phyloP scores from a whole-genome alignment of 805 yeast species.

The Wickerhamiella qilinensis region DNA sequence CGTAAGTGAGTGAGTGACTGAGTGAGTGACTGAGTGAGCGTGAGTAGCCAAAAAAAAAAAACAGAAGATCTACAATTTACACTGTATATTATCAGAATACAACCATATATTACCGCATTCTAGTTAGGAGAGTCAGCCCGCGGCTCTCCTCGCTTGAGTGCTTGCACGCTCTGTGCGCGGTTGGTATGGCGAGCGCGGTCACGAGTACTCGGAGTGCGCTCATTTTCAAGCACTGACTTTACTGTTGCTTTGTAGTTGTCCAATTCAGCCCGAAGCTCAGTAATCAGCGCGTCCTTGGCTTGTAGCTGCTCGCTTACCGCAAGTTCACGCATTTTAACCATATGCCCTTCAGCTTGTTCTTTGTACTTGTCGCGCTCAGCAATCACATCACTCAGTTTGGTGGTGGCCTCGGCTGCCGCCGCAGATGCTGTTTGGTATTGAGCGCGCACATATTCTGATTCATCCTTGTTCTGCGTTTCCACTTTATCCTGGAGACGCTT shows the following conservation, averaged over 20 bases:
- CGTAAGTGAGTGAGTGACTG: no score
- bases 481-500: conserved; percentile 7
- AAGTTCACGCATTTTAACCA: conserved; percentile 13
- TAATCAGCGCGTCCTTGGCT: conserved; percentile 16
- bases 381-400: conserved; percentile 14
- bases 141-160: conserved; percentile 4
- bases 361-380: conserved; percentile 11
- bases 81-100: background rate
- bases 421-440: conserved; percentile 18
- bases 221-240: conserved; percentile 9
- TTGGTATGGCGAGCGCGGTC: conserved; percentile 16
- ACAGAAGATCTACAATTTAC: no score
- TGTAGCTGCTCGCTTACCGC: conserved; percentile 19
- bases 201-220: conserved; percentile 9
- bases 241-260: conserved; percentile 20
- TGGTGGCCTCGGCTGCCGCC: conserved; percentile 17
- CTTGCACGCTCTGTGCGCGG: conserved; percentile 16
- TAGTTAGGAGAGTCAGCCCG: background rate
- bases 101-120: background rate
- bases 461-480: background rate
- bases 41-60: no score
- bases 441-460: conserved; percentile 32
- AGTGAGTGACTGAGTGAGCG: no score
- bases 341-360: conserved; percentile 16
- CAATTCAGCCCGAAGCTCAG: conserved; percentile 16